Conservation (phyloP, 805 yeast species). For the Blastobotrys americana region DNA sequence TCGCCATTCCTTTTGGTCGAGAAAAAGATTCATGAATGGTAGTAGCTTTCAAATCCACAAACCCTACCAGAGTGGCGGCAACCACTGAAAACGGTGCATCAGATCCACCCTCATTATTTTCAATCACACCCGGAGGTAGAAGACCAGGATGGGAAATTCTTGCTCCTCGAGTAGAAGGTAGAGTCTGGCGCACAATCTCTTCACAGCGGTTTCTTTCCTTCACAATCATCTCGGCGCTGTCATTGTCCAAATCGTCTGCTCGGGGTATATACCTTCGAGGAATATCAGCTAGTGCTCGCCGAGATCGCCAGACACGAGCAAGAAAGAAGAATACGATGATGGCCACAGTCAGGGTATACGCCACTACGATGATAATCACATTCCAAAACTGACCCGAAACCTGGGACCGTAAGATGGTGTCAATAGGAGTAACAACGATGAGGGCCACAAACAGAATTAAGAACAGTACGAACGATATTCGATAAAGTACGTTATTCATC, state of each 20-base stretch:
- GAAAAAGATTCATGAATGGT: slow-evolving; percentile 35
- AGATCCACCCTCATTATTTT: slow-evolving; percentile 18
- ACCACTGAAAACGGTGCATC: slow-evolving; percentile 26
- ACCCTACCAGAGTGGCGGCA: slow-evolving; percentile 21
- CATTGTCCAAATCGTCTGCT: slow-evolving; percentile 50
- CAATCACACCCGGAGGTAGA: slow-evolving; percentile 33
- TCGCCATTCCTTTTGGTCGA: slow-evolving; percentile 28
- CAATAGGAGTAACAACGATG: slow-evolving; percentile 68
- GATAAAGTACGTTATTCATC: slow-evolving; percentile 19
- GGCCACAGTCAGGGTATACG: slow-evolving; percentile 54
- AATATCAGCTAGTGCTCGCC: slow-evolving; percentile 60
- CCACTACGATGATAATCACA: slow-evolving; percentile 71
- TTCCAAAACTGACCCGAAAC: slow-evolving; percentile 64
- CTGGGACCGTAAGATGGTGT: slow-evolving; percentile 59
- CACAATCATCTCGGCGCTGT: slow-evolving; percentile 36
- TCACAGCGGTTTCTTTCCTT: slow-evolving; percentile 39
- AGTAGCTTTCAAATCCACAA: slow-evolving; percentile 29
- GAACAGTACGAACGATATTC: slow-evolving; percentile 25
- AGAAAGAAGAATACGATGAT: slow-evolving; percentile 46
- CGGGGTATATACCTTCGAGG: slow-evolving; percentile 74
- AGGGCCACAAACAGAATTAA: slow-evolving; percentile 42
- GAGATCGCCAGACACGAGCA: slow-evolving; percentile 50
- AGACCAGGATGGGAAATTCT: slow-evolving; percentile 43
- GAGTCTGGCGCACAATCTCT: slow-evolving; percentile 34
- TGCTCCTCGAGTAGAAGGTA: slow-evolving; percentile 36